Evolutionary conservation across 2,329 filamentous ascomycete species (phyloP).

Genomic region (Cercospora berteroae): DNA sequence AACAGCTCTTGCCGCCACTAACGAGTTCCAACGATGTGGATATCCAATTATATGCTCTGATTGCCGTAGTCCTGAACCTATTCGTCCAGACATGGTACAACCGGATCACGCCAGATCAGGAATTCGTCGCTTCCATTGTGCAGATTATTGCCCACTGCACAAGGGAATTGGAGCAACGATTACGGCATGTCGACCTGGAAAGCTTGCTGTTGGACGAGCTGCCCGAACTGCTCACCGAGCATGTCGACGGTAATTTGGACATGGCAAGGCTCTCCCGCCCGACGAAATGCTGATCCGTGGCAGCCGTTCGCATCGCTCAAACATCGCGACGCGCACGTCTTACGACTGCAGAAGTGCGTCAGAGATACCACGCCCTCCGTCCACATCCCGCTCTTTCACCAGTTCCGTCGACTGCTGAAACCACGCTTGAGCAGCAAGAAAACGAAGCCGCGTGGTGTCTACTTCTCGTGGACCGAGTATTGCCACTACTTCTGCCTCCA

Average conservation of each 20-base stretch:
- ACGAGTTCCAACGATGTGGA: slow-evolving; percentile 95
- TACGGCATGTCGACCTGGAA: slow-evolving; percentile 79
- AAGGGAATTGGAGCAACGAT: slow-evolving; percentile 77
- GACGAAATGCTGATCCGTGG: slow-evolving; percentile 26
- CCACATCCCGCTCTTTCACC: slow-evolving; percentile 80
- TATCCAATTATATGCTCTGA: slow-evolving; percentile 85
- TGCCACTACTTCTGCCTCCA: slow-evolving; percentile 82
- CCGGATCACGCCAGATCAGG: slow-evolving; percentile 86
- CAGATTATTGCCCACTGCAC: slow-evolving; percentile 92
- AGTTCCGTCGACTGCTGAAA: slow-evolving; percentile 55
- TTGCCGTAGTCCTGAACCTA: slow-evolving; percentile 84
- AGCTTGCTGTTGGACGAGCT: slow-evolving; percentile 82
- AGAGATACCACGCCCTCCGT: slow-evolving; percentile 72
- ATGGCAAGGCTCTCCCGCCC: background rate
- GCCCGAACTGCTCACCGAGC: slow-evolving; percentile 74
- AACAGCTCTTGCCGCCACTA: slow-evolving; percentile 81
- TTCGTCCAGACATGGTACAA: slow-evolving; percentile 92
- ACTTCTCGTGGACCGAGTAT: slow-evolving; percentile 75
- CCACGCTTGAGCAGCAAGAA: slow-evolving; percentile 59
- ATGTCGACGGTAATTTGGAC: slow-evolving; percentile 66
- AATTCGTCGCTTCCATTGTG: slow-evolving; percentile 82
- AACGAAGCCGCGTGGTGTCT: slow-evolving; percentile 85
- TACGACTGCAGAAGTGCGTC: slow-evolving; percentile 15
- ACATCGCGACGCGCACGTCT: slow-evolving; percentile 5
- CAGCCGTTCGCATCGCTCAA: slow-evolving; percentile 28